phyloP scores from a whole-genome alignment of 202 grass and related monocot genomes.

The Eragrostis tef region DNA sequence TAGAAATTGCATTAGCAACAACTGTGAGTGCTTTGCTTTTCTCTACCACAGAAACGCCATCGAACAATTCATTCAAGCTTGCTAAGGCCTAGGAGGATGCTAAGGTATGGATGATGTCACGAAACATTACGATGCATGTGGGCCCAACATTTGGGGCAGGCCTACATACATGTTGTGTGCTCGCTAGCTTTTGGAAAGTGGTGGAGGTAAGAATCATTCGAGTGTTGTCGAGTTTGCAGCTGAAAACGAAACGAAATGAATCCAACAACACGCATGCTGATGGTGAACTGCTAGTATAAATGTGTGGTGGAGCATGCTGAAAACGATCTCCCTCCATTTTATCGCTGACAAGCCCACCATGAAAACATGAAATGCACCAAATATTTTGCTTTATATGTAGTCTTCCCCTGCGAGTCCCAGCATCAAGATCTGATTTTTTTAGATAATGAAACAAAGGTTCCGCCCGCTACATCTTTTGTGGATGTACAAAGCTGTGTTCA shows the following conservation, averaged over 20 bases:
- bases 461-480: too few relatives aligned
- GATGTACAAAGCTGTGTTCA: too few relatives aligned
- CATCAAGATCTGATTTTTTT: background rate
- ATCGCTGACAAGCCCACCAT: background rate
- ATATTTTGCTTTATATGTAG: background rate
- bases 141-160: constrained; percentile 18
- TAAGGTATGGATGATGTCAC: constrained; percentile 30
- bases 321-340: constrained; percentile 18
- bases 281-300: background rate
- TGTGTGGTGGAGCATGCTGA: background rate
- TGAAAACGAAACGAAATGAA: constrained; percentile 34
- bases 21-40: background rate
- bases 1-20: background rate
- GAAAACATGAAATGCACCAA: constrained; percentile 3
- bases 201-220: constrained; percentile 47
- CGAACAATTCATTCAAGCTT: background rate
- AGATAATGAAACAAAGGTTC: too few relatives aligned
- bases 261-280: background rate
- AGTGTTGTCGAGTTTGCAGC: constrained; percentile 11
- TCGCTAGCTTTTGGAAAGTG: constrained; percentile 36
- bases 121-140: constrained; percentile 22
- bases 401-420: background rate
- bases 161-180: constrained; percentile 16
- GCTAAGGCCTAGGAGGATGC: background rate
- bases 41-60: background rate